A percentile compares a stretch with the other conserved stretches of the same genome.
Evolutionary conservation across 2,329 filamentous ascomycete genomes (phyloP).

Genomic region (Sclerotinia nivalis): DNA sequence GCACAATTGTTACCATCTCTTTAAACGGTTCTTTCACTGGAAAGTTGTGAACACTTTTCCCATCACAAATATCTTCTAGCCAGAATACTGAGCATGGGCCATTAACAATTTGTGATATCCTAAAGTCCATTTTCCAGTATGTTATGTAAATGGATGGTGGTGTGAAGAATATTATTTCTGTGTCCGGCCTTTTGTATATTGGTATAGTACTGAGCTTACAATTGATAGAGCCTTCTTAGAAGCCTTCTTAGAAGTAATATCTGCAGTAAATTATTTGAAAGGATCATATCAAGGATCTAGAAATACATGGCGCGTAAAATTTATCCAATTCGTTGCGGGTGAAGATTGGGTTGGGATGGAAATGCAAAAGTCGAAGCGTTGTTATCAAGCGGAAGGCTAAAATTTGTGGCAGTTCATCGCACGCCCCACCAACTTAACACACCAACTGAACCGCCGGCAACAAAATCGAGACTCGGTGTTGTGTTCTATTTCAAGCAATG

Average conservation of each 20-base stretch:
- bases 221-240: neutral
- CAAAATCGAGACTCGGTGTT: neutral
- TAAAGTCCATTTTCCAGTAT: no score
- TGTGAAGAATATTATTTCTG: no score
- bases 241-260: neutral
- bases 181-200: neutral
- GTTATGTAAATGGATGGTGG: no score
- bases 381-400: constrained; percentile 17
- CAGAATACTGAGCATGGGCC: neutral
- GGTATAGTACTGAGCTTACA: neutral
- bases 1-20: no score
- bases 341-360: neutral
- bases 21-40: neutral
- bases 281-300: neutral
- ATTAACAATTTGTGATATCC: no score
- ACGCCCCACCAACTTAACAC: constrained; percentile 10
- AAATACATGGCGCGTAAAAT: neutral
- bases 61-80: neutral
- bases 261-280: neutral
- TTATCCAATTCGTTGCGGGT: neutral
- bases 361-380: constrained; percentile 2
- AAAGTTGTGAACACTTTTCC: neutral
- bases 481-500: constrained; percentile 13
- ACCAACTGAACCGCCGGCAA: neutral
- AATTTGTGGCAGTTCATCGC: constrained; percentile 1